Evolutionary conservation across 352 stramenopile species (phyloP).

Genomic region (Globisporangium camurandrum): DNA sequence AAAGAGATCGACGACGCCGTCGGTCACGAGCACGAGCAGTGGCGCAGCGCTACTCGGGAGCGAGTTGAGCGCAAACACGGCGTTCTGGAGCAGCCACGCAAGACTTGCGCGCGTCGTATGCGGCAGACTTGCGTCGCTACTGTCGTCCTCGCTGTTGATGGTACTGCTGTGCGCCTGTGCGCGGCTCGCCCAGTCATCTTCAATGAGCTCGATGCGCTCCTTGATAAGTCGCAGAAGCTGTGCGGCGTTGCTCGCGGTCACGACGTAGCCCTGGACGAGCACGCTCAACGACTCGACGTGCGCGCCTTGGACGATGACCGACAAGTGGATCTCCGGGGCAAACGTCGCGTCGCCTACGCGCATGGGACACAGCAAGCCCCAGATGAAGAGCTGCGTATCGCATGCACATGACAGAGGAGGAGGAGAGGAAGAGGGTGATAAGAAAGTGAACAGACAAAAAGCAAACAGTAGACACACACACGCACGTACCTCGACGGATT

Average conservation of each 20-base stretch:
- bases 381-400: constrained; percentile 59
- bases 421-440: neutral
- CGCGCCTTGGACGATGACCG: constrained; percentile 73
- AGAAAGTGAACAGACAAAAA: neutral
- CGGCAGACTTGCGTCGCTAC: constrained; percentile 2
- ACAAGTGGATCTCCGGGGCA: constrained; percentile 66
- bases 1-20: constrained; percentile 77
- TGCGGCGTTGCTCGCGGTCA: constrained; percentile 47
- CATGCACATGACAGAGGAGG: neutral
- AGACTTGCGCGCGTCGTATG: constrained; percentile 39
- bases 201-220: constrained; percentile 68
- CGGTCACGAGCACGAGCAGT: constrained; percentile 77
- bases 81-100: constrained; percentile 78
- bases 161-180: constrained; percentile 19
- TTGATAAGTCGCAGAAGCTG: constrained; percentile 62
- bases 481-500: constrained; percentile 54
- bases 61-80: constrained; percentile 82
- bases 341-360: constrained; percentile 40
- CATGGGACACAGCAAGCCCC: constrained; percentile 52
- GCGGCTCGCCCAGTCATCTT: constrained; percentile 68
- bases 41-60: constrained; percentile 65
- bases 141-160: constrained; percentile 3
- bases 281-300: constrained; percentile 75
- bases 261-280: constrained; percentile 73
- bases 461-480: too few species aligned